Base-by-base conservation (phyloP, 1,284 basidiomycete species). In the Nidula niveotomentosa region DNA sequence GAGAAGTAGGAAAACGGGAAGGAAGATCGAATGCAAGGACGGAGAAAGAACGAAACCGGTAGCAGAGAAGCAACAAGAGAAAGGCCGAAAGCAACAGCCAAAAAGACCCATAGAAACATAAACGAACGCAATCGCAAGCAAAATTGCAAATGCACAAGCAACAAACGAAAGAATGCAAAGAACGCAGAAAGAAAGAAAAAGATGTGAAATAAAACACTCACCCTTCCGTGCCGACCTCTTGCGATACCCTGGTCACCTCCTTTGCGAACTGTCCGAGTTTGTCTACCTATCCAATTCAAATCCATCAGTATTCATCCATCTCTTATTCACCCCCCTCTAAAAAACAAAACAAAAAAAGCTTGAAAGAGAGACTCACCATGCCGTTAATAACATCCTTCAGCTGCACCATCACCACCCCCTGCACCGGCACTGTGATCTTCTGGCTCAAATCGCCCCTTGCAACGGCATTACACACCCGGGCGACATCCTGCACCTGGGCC, bases 341-440 rank as follows among this genome's bases (percentile, higher is more conserved):
- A 51, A 53, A 46, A 56, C 52, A 56, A 58, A 49, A 36, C n/a
- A 23, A 23, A 23, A 23, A 23, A 23, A 23, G 23, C 23, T 23
- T 3, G 2, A 3, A 23, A 23, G 23, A 23, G 23, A 43, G 49
- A 60, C 62, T 45, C 72, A 93, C 93, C 93, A 98, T 98, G 46
- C 90, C 90, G 68, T 98, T 98, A 78, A 98, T 97, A 63, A 96
- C 95, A 62, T 98, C 94, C 80, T 98, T 98, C 66, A 98, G 86
- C 73, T 97, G 93, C 15, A 96, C 91, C 94, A 99, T 97, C 57
- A 96, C 93, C 56, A 92, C 91, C 60, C 96, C 96, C 71, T 98
- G 93, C 6, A 98, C 96, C 35, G 91, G 92, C 6, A 98, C 95
- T 44, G 93, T 96, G 61, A 99, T 97, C 78, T 97, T 96, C 76